phyloP scores from a whole-genome alignment of 495 filamentous ascomycete species.

The Sabuloglossum arenarium region DNA sequence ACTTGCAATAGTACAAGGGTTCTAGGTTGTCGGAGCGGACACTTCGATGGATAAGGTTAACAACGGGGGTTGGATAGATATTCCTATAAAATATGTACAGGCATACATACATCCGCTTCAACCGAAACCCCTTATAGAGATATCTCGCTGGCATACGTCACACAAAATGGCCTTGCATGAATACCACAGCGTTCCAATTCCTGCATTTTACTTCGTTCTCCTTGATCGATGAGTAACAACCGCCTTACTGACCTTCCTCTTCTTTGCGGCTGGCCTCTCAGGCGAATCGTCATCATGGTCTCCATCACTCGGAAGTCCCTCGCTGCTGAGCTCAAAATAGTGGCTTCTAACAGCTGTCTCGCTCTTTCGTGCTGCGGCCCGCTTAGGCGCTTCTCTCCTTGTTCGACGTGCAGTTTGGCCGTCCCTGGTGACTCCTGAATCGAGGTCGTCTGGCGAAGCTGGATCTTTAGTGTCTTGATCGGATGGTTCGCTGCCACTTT shows the following conservation, averaged over 20 bases:
- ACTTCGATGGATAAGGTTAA: no score
- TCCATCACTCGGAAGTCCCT: constrained; percentile 12
- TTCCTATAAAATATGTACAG: no score
- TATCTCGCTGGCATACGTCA: no score
- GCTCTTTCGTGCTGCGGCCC: constrained; percentile 15
- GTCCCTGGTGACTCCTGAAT: not conserved
- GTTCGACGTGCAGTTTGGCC: not conserved
- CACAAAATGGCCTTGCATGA: no score
- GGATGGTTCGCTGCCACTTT: no score
- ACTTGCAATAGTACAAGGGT: no score
- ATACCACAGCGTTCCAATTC: no score
- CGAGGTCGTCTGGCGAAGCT: not conserved
- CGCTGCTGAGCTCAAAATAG: constrained; percentile 16
- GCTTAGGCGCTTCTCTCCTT: constrained; percentile 10
- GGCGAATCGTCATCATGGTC: not conserved
- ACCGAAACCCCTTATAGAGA: no score
- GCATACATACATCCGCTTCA: no score
- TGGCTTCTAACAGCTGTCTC: constrained; percentile 13
- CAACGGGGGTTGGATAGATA: no score
- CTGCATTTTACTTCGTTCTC: no score
- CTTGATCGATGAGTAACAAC: not conserved
- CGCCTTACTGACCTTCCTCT: not conserved
- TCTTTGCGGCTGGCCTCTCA: not conserved
- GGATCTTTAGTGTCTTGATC: not conserved
- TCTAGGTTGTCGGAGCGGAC: no score